Evolutionary conservation across 2,329 filamentous ascomycete species (phyloP).

Genomic region (Xylaria sp.): DNA sequence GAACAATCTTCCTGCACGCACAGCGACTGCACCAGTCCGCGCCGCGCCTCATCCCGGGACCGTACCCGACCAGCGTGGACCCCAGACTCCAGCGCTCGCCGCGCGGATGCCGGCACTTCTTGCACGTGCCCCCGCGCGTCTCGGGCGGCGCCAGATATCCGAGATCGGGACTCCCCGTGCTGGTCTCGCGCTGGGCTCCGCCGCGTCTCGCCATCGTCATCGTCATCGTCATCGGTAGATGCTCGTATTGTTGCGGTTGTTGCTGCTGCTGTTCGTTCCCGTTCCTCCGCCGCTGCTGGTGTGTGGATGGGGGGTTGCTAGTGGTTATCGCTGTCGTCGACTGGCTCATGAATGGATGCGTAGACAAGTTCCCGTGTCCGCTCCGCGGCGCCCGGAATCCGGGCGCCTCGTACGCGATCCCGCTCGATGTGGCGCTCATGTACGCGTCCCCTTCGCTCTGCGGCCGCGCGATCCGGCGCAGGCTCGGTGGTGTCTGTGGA

Average conservation of each 20-base stretch:
- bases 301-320: not conserved
- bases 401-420: slow-evolving; percentile 24
- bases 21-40: slow-evolving; percentile 44
- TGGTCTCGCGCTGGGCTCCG: not conserved
- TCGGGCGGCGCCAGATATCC: not conserved
- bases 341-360: slow-evolving; percentile 38
- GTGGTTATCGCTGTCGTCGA: slow-evolving; percentile 1
- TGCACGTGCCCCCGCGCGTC: slow-evolving; percentile 32
- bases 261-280: not conserved
- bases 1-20: slow-evolving; percentile 40
- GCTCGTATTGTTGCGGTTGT: not conserved
- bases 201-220: not conserved
- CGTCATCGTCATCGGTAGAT: not conserved
- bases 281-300: not conserved
- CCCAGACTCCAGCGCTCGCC: slow-evolving; percentile 42
- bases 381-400: slow-evolving; percentile 39
- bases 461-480: slow-evolving; percentile 25
- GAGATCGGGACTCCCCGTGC: not conserved
- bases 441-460: slow-evolving; percentile 27
- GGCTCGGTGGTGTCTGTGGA: slow-evolving; percentile 32
- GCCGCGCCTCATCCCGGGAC: slow-evolving; percentile 37
- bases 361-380: slow-evolving; percentile 37
- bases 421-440: not conserved
- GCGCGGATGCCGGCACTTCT: slow-evolving; percentile 39
- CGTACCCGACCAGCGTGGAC: slow-evolving; percentile 38